Base-by-base conservation (phyloP, 176 grass and related monocot genomes). In the Musa troglodytarum region DNA sequence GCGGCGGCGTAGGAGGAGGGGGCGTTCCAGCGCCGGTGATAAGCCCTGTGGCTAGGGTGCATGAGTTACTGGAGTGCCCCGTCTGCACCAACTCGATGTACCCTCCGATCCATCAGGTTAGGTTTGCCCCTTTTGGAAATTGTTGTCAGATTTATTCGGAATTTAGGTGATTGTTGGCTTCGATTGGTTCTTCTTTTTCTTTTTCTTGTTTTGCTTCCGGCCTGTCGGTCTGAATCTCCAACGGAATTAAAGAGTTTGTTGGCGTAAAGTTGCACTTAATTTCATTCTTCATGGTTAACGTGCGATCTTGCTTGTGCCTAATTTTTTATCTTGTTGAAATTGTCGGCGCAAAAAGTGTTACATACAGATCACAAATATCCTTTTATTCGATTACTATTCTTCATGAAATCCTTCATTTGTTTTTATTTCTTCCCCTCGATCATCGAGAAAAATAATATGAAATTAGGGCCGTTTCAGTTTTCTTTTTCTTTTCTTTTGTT, bases 81-180 rank as follows among this genome's bases (percentile, higher is more conserved):
- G 90, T 98, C 43, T 98, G 95, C 85, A 93, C 90, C 82, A 91
- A 93, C 75, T 98, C 90, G 80, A 98, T 98, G 95, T 98, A 89
- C 77, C 89, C 92, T 54, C 89, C 89, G 50, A 96, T 96, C 72
- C 85, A 91, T 82, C 88, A 89, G 88, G 84, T 87, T 7, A 56
- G 80, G 25, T 1, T 28, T 50, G 28, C 23, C 85, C 59, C 15
- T 50, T 70, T 1, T 65, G 20, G 61, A 50, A 49, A 11, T 24
- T 13, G 43, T 58, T 66, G 43, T 43, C 11, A 1, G 10, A 77
- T 65, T 53, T 79, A 21, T 79, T 79, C 43, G 21, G 69, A 54
- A 49, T 77, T 11, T 34, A 69, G 25, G 78, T 72, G 76, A 82
- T 81, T 70, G 49, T 70, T 50, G 68, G 11, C 15, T 19, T 50